Conservation (phyloP, 1,284 basidiomycete genomes). For the Athelia sp. region DNA sequence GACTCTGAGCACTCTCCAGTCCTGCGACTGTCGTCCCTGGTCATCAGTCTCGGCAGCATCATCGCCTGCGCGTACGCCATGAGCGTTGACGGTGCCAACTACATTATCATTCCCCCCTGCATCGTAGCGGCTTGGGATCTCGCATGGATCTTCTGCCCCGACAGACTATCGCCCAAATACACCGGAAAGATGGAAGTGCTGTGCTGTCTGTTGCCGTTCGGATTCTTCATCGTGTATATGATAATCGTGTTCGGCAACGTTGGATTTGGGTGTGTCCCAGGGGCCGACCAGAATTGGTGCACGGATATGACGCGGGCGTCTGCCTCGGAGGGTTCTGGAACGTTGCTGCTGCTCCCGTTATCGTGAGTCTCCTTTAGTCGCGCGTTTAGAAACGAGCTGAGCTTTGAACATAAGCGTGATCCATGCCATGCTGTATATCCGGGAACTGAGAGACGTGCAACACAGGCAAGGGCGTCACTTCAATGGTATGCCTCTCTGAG, state of each 20-base stretch:
- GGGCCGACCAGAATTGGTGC: neutral
- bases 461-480: neutral
- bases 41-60: neutral
- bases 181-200: neutral
- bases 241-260: neutral
- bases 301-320: neutral
- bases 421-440: neutral
- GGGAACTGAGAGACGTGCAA: neutral
- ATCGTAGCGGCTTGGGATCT: neutral
- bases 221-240: neutral
- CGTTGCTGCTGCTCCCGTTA: neutral
- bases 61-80: neutral
- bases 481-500: neutral
- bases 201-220: neutral
- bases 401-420: neutral
- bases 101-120: neutral
- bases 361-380: neutral
- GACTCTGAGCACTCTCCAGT: neutral
- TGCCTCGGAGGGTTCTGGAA: neutral
- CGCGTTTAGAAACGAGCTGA: neutral
- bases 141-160: neutral
- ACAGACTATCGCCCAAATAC: neutral
- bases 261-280: neutral
- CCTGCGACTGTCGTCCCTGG: neutral
- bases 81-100: neutral